Conservation (phyloP, 148 eudicot species). For the Arctostaphylos glauca region DNA sequence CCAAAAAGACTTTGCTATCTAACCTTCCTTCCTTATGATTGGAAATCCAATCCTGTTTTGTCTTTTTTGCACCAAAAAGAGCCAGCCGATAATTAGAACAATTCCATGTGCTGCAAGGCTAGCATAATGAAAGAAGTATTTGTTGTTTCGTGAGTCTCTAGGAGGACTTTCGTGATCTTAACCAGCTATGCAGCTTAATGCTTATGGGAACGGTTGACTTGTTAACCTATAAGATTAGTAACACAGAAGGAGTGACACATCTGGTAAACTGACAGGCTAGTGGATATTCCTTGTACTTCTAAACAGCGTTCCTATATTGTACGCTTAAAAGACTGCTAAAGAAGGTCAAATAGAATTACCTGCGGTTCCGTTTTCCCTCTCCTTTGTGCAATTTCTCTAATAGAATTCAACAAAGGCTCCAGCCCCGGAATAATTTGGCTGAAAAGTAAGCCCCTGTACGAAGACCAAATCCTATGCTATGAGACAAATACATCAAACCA, state of each 20-base stretch:
- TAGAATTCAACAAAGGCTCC: conserved; percentile 63
- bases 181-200: not conserved
- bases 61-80: no score
- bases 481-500: not conserved
- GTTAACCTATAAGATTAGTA: not conserved
- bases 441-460: conserved; percentile 67
- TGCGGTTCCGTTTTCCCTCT: conserved; percentile 76
- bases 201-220: not conserved
- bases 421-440: conserved; percentile 85
- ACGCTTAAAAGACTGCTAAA: not conserved
- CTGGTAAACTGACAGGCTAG: not conserved
- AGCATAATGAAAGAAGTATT: not conserved
- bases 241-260: not conserved
- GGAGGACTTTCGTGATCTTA: not conserved
- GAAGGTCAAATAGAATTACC: conserved; percentile 32
- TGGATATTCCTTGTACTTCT: not conserved
- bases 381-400: conserved; percentile 59
- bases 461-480: not conserved
- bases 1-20: no score
- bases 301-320: not conserved
- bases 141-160: not conserved
- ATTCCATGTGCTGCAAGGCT: not conserved
- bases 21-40: no score
- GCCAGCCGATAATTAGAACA: not conserved
- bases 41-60: no score